Evolutionary conservation across 2,329 filamentous ascomycete genomes (phyloP).

Genomic region (Trichoderma lentiforme): DNA sequence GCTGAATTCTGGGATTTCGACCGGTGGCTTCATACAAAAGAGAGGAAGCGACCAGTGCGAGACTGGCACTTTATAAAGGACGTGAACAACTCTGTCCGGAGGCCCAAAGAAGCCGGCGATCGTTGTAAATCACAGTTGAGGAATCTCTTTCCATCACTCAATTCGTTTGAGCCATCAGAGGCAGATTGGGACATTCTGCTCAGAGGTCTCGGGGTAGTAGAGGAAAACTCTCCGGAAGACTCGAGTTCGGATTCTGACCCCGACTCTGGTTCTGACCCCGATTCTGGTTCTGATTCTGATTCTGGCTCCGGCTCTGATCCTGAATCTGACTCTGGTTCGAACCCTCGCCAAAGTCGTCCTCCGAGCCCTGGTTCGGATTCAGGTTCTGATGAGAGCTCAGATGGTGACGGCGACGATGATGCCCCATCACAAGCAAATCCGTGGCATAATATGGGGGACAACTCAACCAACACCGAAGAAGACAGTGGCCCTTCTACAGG

Average conservation of each 20-base stretch:
- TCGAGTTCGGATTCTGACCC: neutral
- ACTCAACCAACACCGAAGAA: neutral
- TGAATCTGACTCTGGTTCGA: neutral
- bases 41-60: conserved; percentile 22
- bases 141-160: conserved; percentile 24
- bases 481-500: neutral
- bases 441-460: neutral
- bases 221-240: neutral
- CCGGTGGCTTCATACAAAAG: conserved; percentile 22
- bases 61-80: conserved; percentile 32
- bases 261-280: neutral
- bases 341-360: neutral
- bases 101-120: conserved; percentile 20
- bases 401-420: neutral
- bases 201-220: neutral
- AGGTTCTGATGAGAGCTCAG: neutral
- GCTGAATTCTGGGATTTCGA: conserved; percentile 42
- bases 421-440: neutral
- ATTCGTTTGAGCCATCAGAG: conserved; percentile 2
- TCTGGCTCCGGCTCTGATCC: neutral
- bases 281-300: neutral
- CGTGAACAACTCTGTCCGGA: conserved; percentile 25
- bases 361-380: neutral
- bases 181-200: conserved; percentile 17
- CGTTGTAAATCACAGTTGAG: conserved; percentile 20